Conservation (phyloP, 208 protist genomes). For the Naegleria fowleri region DNA sequence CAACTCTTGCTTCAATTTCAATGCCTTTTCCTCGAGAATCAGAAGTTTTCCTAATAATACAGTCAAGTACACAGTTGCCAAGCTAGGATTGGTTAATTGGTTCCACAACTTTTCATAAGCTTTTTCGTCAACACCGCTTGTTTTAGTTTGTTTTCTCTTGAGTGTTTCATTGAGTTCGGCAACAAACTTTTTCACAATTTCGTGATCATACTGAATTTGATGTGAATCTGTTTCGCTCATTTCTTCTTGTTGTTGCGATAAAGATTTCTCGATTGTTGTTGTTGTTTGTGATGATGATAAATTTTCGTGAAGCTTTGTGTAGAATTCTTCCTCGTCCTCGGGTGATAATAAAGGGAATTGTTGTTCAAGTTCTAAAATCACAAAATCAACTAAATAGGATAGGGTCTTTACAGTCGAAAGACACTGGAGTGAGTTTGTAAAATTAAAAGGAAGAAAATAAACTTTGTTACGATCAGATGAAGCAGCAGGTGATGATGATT, state of each 20-base stretch:
- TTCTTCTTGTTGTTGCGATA: not conserved
- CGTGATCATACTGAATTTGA: not conserved
- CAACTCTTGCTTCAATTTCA: not conserved
- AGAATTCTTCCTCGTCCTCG: not conserved
- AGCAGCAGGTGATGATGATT: no score
- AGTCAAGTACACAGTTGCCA: constrained; percentile 21
- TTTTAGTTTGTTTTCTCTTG: not conserved
- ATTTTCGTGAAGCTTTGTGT: not conserved
- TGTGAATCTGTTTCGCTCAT: not conserved
- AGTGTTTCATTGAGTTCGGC: not conserved
- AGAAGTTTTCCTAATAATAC: constrained; percentile 2
- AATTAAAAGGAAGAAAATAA: not conserved
- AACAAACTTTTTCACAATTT: constrained; percentile 1
- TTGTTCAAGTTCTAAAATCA: not conserved
- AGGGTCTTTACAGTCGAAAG: not conserved
- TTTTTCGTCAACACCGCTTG: not conserved
- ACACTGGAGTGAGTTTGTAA: not conserved
- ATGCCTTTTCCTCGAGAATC: not conserved
- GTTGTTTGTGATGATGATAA: not conserved
- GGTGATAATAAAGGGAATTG: not conserved
- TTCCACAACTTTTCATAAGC: constrained; percentile 1
- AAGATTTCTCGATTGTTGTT: not conserved
- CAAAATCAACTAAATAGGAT: not conserved
- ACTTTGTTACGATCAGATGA: not conserved
- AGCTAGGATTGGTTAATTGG: not conserved